phyloP scores from a whole-genome alignment of 345 rosid species.

The Melastoma malabathricum region DNA sequence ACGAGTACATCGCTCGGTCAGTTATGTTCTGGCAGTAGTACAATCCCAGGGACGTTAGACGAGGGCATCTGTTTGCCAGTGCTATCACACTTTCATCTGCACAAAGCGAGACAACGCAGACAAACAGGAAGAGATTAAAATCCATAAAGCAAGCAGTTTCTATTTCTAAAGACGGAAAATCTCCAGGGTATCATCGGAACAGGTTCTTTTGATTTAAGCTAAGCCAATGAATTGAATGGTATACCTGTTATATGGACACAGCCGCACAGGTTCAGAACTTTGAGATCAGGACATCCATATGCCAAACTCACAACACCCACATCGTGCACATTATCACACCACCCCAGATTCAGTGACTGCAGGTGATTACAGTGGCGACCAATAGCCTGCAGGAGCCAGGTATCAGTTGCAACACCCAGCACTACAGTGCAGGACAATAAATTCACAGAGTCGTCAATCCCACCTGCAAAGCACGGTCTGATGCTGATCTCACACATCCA shows the following conservation, averaged over 20 bases:
- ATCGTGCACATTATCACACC: conserved; percentile 91
- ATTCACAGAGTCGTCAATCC: neutral
- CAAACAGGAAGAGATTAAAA: neutral
- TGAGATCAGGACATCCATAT: conserved; percentile 79
- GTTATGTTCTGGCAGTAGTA: conserved; percentile 92
- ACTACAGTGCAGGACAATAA: neutral
- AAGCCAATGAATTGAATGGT: neutral
- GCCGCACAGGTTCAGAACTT: conserved; percentile 67
- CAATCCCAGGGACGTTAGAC: conserved; percentile 60
- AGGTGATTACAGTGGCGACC: conserved; percentile 62
- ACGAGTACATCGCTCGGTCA: conserved; percentile 73
- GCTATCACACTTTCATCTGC: conserved; percentile 87
- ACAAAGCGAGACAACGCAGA: conserved; percentile 1
- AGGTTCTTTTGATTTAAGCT: too few relatives aligned
- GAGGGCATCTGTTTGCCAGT: conserved; percentile 65
- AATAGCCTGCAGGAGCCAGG: conserved; percentile 44
- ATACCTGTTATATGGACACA: conserved; percentile 79
- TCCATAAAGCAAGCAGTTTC: neutral
- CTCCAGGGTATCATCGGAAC: too few relatives aligned
- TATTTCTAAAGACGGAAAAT: too few relatives aligned
- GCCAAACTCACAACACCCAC: conserved; percentile 78
- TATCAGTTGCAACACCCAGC: neutral
- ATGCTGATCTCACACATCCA: conserved; percentile 76
- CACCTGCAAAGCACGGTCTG: conserved; percentile 78
- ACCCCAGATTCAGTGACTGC: conserved; percentile 76